Evolutionary conservation across 768 basidiomycete genomes (phyloP), one percentile per base, ranked within the genome.

Genomic region (Hygrocybe coccinea): DNA sequence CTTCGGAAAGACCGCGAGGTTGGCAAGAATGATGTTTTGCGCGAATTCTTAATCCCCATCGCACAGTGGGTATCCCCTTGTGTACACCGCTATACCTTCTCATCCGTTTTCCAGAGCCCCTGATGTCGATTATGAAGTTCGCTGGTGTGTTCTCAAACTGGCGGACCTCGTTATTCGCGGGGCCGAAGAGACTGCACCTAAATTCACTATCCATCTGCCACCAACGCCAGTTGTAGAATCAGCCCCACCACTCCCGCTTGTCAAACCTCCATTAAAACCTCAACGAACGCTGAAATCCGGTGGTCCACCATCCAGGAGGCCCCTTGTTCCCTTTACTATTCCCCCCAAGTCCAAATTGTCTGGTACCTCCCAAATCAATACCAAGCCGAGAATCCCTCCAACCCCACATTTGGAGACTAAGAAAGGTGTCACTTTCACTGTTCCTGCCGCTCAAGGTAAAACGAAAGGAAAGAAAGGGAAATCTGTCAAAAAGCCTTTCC

Each of bases 141-240:
- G 94, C 45, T 91, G 92, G 84, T 91, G 87, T 60, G 74, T 95
- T 48, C 77, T 98, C 63, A 97, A 98, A 70, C 75, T 97, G 21
- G 91, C 91, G 5, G 95, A 97, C 63, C 77, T 95, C 17, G 79
- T 93, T 41, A 86, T 95, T 61, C 84, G 86, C 50, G 88, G 91
- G 21, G 75, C 84, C 2, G 85, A 91, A 56, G 95, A 98, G 70
- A 79, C 84, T 1, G 76, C 88, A 5, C 95, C 95, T 1, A 93
- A 91, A 55, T 85, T 95, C 58, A 89, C 84, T 45, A 85, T 95
- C 49, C 89, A 91, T 61, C 82, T 94, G 52, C 79, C 79, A 38
- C 76, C 75, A 24, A 91, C 89, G 1, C 91, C 93, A 12, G 77
- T 87, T 2, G 62, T 70, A 4, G 91, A 93, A 59, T 67, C 66